These are phyloP conservation scores for Aspergillus sergii DNA, from an alignment of 2,329 filamentous ascomycete species.

Conservation along the genomic window DNA sequence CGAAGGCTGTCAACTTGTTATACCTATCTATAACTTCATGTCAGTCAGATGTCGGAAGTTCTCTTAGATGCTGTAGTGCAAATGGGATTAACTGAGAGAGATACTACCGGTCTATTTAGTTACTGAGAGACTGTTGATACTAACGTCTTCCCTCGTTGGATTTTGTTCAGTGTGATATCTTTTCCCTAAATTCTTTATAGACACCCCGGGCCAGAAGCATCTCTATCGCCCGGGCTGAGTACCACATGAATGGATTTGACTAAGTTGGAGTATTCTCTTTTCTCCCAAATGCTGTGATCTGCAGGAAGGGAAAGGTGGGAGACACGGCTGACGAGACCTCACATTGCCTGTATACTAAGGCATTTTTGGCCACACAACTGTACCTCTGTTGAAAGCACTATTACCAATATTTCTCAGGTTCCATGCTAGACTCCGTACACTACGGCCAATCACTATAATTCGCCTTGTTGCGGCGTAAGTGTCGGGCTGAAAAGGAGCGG, in stretches of 20 bases:
- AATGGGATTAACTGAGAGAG: background rate
- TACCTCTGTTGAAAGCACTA: background rate
- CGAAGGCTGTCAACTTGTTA: background rate
- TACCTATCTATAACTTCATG: background rate
- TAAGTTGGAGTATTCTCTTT: background rate
- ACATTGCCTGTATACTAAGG: background rate
- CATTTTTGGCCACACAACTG: background rate
- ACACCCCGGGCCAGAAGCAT: background rate
- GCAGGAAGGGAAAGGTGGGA: background rate
- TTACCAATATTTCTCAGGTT: background rate
- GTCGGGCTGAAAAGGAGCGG: background rate
- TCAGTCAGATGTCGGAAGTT: background rate
- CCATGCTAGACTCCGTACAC: background rate
- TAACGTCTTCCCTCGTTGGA: background rate
- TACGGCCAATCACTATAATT: background rate
- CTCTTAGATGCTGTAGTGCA: background rate
- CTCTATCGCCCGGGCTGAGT: no score
- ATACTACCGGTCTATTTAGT: background rate
- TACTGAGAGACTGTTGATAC: background rate
- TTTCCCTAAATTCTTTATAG: background rate
- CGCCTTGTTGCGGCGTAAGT: background rate
- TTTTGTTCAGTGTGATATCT: background rate
- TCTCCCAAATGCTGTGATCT: background rate
- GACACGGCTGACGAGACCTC: background rate
- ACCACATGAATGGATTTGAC: no score